phyloP scores from a whole-genome alignment of 768 basidiomycete species.

The Boletus barrowsii region DNA sequence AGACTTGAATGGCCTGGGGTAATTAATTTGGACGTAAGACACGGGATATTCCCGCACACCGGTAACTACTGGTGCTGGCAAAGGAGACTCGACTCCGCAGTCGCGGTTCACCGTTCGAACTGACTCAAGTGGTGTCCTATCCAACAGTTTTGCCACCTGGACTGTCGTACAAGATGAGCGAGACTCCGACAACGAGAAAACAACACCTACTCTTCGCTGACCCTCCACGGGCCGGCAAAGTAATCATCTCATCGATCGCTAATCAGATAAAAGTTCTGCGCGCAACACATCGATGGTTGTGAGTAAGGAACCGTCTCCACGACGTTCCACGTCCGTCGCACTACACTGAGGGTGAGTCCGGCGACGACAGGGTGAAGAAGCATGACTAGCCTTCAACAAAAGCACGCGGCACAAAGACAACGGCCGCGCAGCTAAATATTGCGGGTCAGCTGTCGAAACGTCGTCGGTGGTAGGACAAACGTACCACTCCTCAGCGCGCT shows the following conservation, averaged over 20 bases:
- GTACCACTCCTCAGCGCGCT: slow-evolving; percentile 11
- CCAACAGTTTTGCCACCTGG: slow-evolving; percentile 14
- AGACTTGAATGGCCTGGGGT: slow-evolving; percentile 37
- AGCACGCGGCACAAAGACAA: slow-evolving; percentile 15
- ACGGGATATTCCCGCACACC: slow-evolving; percentile 26
- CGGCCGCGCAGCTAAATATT: slow-evolving; percentile 11
- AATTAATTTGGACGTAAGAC: slow-evolving; percentile 33
- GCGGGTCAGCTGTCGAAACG: slow-evolving; percentile 1
- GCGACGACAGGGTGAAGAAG: neutral
- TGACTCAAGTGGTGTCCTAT: neutral
- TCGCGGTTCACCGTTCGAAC: slow-evolving; percentile 2
- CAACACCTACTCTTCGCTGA: slow-evolving; percentile 19
- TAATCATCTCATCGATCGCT: slow-evolving; percentile 18
- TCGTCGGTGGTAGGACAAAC: neutral
- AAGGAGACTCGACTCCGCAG: slow-evolving; percentile 4
- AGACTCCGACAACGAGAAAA: accelerated
- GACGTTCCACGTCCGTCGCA: slow-evolving; percentile 16
- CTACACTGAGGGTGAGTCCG: neutral
- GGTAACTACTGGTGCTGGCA: slow-evolving; percentile 15
- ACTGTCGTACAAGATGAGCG: slow-evolving; percentile 3
- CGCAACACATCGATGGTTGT: slow-evolving; percentile 6
- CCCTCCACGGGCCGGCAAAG: slow-evolving; percentile 19
- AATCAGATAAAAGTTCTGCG: slow-evolving; percentile 6
- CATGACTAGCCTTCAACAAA: slow-evolving; percentile 1
- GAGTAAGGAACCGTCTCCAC: slow-evolving; percentile 6